These are phyloP conservation scores for Populus tremula DNA, from an alignment of 345 rosid species.

Conservation along the genomic window DNA sequence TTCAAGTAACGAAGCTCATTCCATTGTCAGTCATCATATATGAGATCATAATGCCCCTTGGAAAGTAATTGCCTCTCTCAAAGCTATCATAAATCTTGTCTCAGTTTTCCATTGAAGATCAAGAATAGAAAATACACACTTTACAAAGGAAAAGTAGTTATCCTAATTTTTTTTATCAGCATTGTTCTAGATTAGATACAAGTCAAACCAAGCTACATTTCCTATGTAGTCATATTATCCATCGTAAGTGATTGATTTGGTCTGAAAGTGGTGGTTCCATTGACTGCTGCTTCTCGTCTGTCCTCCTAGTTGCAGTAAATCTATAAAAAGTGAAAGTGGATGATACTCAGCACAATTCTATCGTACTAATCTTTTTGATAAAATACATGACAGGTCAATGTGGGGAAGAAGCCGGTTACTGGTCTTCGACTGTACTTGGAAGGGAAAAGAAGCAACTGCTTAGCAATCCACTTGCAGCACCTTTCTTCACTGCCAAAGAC, in stretches of 20 bases:
- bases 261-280: not conserved
- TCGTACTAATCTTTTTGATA: not conserved
- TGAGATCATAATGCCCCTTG: not conserved
- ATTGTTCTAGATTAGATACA: not conserved
- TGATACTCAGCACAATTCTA: not conserved
- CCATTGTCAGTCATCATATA: not conserved
- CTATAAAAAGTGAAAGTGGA: not conserved
- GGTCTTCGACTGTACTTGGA: constrained; percentile 92
- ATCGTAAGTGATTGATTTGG: not conserved
- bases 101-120: not conserved
- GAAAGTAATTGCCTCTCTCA: not conserved
- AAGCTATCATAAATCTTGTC: not conserved
- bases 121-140: not conserved
- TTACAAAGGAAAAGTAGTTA: not conserved
- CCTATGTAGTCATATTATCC: too few relatives aligned
- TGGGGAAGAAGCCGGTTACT: constrained; percentile 86
- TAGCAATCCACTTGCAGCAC: constrained; percentile 91
- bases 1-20: not conserved
- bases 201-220: not conserved
- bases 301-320: not conserved
- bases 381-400: constrained; percentile 64
- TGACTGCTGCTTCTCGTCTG: not conserved
- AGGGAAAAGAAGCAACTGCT: constrained; percentile 78
- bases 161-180: not conserved
- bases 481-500: constrained; percentile 88